Base-by-base conservation (phyloP, 129 eudicot species). In the Silybum marianum region DNA sequence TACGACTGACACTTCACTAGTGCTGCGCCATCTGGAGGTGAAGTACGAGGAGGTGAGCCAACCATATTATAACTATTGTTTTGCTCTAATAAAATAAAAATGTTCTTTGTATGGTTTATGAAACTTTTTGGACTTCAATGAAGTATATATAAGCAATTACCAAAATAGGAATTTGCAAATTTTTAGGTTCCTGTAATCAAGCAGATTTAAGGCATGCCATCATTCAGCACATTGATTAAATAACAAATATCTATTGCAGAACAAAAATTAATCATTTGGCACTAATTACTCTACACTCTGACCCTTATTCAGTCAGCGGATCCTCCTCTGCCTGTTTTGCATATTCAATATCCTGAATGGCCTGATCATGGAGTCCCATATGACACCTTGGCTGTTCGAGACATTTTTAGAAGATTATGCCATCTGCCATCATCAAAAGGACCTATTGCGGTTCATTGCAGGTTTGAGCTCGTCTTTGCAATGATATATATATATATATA, bases 391-490 rank as follows among this genome's bases (percentile, higher is more conserved):
- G 99, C 95, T 65, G 93, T 95, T 79, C 89, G 99, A 76, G 97
- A 95, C 62, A 95, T 95, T 46, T 87, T 91, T 73, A 91, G 84
- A 86, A 88, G 95, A 83, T 79, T 85, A 85, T 80, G 69, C 78
- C 83, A 42, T 75, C 80, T 91, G 24, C 88, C 95, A 39, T 94
- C 97, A 73, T 86, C 82, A 34, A 83, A 88, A 28, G 98, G 99
- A 72, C 99, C 98, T 32, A 90, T 93, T 70, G 93, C 91, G 72
- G 99, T 95, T 82, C 99, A 93, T 85, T 95, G 99, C 99, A 95
- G 99, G 99, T 95, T 95, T 79, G 73, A 62, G 19, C 63, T 54
- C 28, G 14, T 32, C 13, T 72, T 77, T 40, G 77, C 30, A 25
- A 38, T 5, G 23, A 68, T 30, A 28, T 28, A 28, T 28, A 28